These are phyloP conservation scores for Ascochyta koolunga DNA, from an alignment of 2,329 filamentous ascomycete genomes.

Conservation along the genomic window DNA sequence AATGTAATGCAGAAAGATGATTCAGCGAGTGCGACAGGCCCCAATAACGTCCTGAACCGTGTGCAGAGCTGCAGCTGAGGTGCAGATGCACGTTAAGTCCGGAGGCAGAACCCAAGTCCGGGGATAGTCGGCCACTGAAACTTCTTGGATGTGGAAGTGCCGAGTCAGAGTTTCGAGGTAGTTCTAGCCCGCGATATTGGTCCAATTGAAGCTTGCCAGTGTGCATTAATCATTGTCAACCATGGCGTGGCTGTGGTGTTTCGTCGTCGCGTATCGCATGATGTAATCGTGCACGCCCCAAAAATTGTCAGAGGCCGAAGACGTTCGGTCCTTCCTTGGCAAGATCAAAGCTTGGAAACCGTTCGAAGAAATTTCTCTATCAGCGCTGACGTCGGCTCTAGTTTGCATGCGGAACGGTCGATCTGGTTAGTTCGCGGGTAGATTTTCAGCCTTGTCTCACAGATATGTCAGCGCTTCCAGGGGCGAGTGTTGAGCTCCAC, in stretches of 20 bases:
- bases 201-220: neutral
- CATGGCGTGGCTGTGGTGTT: neutral
- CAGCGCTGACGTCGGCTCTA: neutral
- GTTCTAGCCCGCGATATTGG: constrained; percentile 4
- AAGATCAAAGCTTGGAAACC: neutral
- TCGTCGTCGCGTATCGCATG: neutral
- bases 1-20: neutral
- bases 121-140: constrained; percentile 15
- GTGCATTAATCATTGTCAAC: neutral
- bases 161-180: constrained; percentile 1
- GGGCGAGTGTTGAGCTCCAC: neutral
- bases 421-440: neutral
- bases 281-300: constrained; percentile 7
- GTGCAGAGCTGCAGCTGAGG: constrained; percentile 3
- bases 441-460: neutral
- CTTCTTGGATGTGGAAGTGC: neutral
- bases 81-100: constrained; percentile 2
- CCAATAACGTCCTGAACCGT: neutral
- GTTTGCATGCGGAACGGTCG: neutral
- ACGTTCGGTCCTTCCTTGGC: constrained; percentile 1
- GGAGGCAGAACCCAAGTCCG: constrained; percentile 1
- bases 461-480: neutral
- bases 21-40: neutral
- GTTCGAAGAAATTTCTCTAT: constrained; percentile 4
- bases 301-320: neutral